A percentile compares a stretch with the other conserved stretches of the same genome.
Conservation (phyloP, 1,139 yeast genomes). For the Yamadazyma triangularis region DNA sequence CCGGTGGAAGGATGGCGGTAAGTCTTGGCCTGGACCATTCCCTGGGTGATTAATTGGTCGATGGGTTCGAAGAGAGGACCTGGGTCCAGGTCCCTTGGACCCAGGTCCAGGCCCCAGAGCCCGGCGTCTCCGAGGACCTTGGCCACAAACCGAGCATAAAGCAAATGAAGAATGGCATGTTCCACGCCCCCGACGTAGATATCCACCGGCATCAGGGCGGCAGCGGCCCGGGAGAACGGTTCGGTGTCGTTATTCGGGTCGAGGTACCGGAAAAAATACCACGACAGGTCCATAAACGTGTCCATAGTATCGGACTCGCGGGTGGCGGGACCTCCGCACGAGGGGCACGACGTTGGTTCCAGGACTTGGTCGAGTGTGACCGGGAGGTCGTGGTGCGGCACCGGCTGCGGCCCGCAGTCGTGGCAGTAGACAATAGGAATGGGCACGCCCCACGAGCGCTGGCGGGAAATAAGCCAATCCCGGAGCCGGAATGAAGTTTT, state of each 20-base stretch:
- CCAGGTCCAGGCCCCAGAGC: no score
- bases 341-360: conserved; percentile 90
- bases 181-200: conserved; percentile 93
- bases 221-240: conserved; percentile 51
- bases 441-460: conserved; percentile 98
- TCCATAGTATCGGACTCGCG: conserved; percentile 99
- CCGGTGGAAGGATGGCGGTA: conserved; percentile 69
- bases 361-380: no score
- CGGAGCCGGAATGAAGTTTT: conserved; percentile 62
- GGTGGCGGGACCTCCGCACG: conserved; percentile 58
- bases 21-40: conserved; percentile 96
- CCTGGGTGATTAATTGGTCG: conserved; percentile 77
- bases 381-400: conserved; percentile 81
- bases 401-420: conserved; percentile 83
- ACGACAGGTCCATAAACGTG: conserved; percentile 94
- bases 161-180: conserved; percentile 87
- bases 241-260: conserved; percentile 58
- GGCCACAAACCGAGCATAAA: conserved; percentile 79
- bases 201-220: conserved; percentile 77
- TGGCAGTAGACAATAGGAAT: conserved; percentile 90
- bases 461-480: conserved; percentile 94
- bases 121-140: conserved; percentile 68
- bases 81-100: no score
- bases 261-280: conserved; percentile 86
- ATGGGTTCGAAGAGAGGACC: conserved; percentile 70